These are phyloP conservation scores for Metschnikowia lunata DNA, from an alignment of 805 yeast species.

Conservation along the genomic window DNA sequence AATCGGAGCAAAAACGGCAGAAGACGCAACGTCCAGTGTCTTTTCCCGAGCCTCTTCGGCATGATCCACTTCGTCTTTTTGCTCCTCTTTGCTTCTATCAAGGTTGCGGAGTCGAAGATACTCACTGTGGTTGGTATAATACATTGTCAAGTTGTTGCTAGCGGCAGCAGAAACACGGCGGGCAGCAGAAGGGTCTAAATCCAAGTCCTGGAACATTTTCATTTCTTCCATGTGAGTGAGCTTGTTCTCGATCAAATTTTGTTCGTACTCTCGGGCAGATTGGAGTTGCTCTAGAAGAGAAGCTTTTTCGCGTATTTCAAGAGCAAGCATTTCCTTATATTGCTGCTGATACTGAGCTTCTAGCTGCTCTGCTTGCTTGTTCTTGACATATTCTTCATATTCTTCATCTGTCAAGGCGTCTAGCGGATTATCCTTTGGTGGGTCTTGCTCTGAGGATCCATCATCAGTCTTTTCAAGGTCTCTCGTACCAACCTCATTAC, in stretches of 20 bases:
- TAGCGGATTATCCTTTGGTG: constrained; percentile 5
- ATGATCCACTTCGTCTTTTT: constrained; percentile 37
- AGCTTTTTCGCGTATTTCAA: constrained; percentile 18
- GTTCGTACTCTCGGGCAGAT: constrained; percentile 31
- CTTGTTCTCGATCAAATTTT: constrained; percentile 33
- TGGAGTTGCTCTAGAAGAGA: constrained; percentile 21
- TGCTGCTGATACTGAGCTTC: constrained; percentile 8
- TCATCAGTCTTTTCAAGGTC: constrained; percentile 2
- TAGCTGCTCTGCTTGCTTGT: constrained; percentile 22
- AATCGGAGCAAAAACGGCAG: background rate
- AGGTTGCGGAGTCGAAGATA: constrained; percentile 39
- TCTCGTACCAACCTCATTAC: constrained; percentile 11
- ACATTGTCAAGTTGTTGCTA: constrained; percentile 21
- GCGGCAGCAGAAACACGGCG: background rate
- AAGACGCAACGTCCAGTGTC: background rate
- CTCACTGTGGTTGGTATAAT: constrained; percentile 40
- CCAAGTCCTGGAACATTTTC: constrained; percentile 19
- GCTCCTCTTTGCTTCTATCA: constrained; percentile 39
- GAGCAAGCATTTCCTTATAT: constrained; percentile 2
- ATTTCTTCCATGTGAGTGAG: constrained; percentile 32
- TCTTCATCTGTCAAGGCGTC: constrained; percentile 17
- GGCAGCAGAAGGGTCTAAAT: background rate
- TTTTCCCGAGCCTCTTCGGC: constrained; percentile 26
- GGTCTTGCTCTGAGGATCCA: background rate
- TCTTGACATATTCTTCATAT: constrained; percentile 23